These are phyloP conservation scores for Wickerhamiella vanderwaltii DNA, from an alignment of 805 yeast species.

Conservation along the genomic window DNA sequence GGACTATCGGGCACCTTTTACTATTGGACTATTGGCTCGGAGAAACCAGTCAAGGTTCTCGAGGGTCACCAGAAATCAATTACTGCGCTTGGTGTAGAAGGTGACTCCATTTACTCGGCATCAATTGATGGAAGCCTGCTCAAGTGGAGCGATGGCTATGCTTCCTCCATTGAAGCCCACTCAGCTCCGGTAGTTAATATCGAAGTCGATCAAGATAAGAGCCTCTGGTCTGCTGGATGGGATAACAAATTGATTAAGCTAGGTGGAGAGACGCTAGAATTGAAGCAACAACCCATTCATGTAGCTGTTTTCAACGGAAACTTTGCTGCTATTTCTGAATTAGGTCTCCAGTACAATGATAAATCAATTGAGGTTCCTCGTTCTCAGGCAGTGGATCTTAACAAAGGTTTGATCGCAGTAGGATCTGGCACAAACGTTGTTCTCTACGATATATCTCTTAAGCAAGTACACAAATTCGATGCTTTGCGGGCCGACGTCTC, in stretches of 20 bases:
- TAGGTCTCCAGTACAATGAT: conserved; percentile 29
- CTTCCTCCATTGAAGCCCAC: conserved; percentile 35
- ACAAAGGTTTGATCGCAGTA: conserved; percentile 34
- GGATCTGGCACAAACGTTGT: conserved; percentile 37
- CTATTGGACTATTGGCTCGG: conserved; percentile 34
- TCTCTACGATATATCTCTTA: conserved; percentile 31
- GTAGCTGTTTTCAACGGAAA: conserved; percentile 30
- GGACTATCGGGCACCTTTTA: conserved; percentile 62
- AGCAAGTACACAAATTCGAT: conserved; percentile 29
- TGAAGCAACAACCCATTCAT: conserved; percentile 40
- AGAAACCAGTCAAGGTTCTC: conserved; percentile 33
- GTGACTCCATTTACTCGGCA: conserved; percentile 40
- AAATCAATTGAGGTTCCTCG: conserved; percentile 24
- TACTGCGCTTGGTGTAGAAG: conserved; percentile 39
- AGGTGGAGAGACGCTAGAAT: conserved; percentile 26
- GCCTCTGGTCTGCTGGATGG: conserved; percentile 63
- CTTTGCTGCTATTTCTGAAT: conserved; percentile 36
- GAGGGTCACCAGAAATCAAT: conserved; percentile 76
- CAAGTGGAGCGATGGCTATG: conserved; percentile 42
- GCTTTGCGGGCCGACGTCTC: conserved; percentile 52
- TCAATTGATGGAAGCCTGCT: conserved; percentile 70
- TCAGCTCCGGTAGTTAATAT: conserved; percentile 53
- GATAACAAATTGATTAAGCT: conserved; percentile 56
- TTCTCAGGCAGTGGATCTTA: conserved; percentile 38
- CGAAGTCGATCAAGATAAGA: conserved; percentile 25